Base-by-base conservation (phyloP, 768 basidiomycete species). In the Ephemerocybe angulata region DNA sequence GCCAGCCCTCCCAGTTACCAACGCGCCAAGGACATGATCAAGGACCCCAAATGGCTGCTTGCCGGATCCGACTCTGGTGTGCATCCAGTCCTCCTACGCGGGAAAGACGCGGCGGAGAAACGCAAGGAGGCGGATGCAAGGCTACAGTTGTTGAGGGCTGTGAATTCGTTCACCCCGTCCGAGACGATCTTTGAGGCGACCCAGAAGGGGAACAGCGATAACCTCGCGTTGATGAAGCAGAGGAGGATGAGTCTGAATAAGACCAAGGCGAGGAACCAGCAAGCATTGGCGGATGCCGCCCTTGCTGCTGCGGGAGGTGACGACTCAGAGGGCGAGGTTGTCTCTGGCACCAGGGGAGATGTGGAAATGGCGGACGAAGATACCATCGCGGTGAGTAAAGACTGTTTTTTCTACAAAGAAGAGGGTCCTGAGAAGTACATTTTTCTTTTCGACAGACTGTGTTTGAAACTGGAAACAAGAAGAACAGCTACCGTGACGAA, bases 151-250 rank as follows among this genome's bases (percentile, higher is more conserved):
- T 72, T 98, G 31, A 78, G 79, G 29, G 79, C 79, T n/a, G 85
- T 98, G 46, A 87, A 83, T 59, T 76, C 88, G 4, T 98, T 97
- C 76, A 81, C 75, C 22, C 96, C 96, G 15, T 66, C 77, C 0
- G 96, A 98, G 69, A 98, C 95, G 0, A 87, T 97, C 29, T 87
- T 98, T 57, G 96, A 98, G 70, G 76, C 94, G 29, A 90, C 88
- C 1, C 80, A 84, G 10, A 84, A 91, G 61, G 88, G 87, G 2
- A 84, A 78, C 54, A 66, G 72, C 0, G 77, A 73, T 2, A 86
- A 83, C 51, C 81, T 86, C 2, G 74, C 80, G 29, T 72, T 98
- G 54, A 98, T 98, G 96, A 90, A 89, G 67, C 86, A 90, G 60
- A 79, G 96, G 29, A 75, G 93, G 61, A 89, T 86, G 66, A 85